Percentiles rank a stretch among this genome's conserved stretches.
Conservation (phyloP, 148 eudicot genomes). For the Camellia japonica region DNA sequence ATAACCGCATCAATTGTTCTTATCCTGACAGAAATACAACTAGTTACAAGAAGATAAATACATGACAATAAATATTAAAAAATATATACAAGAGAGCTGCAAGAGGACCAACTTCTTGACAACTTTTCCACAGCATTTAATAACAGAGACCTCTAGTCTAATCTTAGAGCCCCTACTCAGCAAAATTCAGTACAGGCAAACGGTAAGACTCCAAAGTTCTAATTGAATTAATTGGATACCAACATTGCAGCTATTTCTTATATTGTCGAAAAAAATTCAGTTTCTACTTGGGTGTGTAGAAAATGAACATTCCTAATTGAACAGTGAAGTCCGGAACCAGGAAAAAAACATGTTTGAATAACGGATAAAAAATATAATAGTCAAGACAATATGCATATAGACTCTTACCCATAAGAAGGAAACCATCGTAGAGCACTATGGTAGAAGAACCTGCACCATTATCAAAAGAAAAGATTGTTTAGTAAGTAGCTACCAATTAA, state of each 20-base stretch:
- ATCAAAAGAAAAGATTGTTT: slow-evolving; percentile 5
- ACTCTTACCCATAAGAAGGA: slow-evolving; percentile 86
- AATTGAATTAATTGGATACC: not conserved
- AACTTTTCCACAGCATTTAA: no score
- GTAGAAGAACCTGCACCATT: slow-evolving; percentile 73
- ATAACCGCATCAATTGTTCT: slow-evolving; percentile 90
- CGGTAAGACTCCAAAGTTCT: not conserved
- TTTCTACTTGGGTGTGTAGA: no score
- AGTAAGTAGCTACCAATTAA: not conserved
- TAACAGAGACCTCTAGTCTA: not conserved
- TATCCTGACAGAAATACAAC: slow-evolving; percentile 83
- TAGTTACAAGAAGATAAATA: slow-evolving; percentile 35
- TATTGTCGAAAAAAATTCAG: no score
- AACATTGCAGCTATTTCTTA: not conserved
- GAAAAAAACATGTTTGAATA: not conserved
- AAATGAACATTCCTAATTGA: not conserved
- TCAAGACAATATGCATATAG: not conserved
- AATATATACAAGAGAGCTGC: not conserved
- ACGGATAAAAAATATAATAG: not conserved
- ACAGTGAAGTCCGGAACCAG: not conserved
- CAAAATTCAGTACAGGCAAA: not conserved
- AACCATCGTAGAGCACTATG: slow-evolving; percentile 97
- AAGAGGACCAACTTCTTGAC: not conserved
- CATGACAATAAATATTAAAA: not conserved
- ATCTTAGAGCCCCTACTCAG: not conserved